Percentiles rank a stretch among this genome's conserved stretches.
phyloP scores from a whole-genome alignment of 1,139 yeast species.

The Kodamaea suecica region DNA sequence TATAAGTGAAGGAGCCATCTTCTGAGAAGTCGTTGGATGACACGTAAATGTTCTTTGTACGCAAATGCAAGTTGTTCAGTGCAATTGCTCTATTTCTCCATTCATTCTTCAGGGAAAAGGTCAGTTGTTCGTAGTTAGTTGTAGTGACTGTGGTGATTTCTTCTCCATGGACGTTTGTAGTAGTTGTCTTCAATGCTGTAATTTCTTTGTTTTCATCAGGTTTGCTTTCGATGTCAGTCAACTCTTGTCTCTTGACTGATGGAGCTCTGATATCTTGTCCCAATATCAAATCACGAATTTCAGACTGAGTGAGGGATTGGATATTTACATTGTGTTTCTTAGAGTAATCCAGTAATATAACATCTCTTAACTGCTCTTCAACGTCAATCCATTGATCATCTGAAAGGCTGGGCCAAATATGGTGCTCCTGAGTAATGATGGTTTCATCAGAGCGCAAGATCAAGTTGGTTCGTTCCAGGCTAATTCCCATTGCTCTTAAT shows the following conservation, averaged over 20 bases:
- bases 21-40: conserved; percentile 38
- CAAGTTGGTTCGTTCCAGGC: conserved; percentile 71
- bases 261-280: conserved; percentile 96
- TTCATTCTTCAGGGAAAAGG: conserved; percentile 80
- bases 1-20: conserved; percentile 55
- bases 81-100: conserved; percentile 91
- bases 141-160: conserved; percentile 94
- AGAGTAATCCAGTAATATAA: conserved; percentile 82
- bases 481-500: conserved; percentile 74
- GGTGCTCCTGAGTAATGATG: conserved; percentile 69
- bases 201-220: conserved; percentile 46
- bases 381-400: conserved; percentile 92
- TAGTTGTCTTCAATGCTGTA: conserved; percentile 79
- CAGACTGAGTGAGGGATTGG: conserved; percentile 86
- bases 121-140: conserved; percentile 79
- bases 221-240: conserved; percentile 69
- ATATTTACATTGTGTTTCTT: conserved; percentile 82
- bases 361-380: conserved; percentile 82
- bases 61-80: conserved; percentile 65
- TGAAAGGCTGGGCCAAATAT: conserved; percentile 87
- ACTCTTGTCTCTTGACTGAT: conserved; percentile 71
- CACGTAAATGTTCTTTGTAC: conserved; percentile 76
- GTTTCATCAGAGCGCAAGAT: conserved; percentile 75
- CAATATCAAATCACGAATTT: conserved; percentile 86
- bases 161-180: conserved; percentile 93